phyloP scores from a whole-genome alignment of 1,139 yeast genomes.

The Chernovozyma sophiae-reginae region DNA sequence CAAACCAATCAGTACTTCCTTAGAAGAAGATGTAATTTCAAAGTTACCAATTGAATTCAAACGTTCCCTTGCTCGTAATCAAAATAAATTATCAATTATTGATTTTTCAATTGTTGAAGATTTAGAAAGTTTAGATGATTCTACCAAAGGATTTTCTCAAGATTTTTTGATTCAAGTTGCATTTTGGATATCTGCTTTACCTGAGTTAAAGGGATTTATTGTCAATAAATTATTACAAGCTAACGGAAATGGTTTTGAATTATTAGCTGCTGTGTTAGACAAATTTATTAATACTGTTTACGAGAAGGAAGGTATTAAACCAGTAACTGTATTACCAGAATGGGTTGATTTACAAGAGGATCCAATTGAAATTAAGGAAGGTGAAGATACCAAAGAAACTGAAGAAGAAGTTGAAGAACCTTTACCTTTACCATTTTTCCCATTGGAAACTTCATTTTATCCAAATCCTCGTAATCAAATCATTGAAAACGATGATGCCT shows the following conservation, averaged over 20 bases:
- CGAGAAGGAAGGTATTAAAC: conserved; percentile 44
- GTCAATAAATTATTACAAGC: conserved; percentile 80
- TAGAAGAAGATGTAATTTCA: conserved; percentile 45
- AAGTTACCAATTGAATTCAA: conserved; percentile 52
- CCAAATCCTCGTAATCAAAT: conserved; percentile 49
- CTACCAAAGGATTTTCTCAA: conserved; percentile 73
- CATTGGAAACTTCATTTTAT: conserved; percentile 55
- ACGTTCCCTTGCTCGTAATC: conserved; percentile 50
- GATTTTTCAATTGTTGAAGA: conserved; percentile 61
- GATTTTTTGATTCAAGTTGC: conserved; percentile 75
- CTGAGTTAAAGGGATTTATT: conserved; percentile 59
- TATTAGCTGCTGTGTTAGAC: conserved; percentile 77
- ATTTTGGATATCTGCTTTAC: conserved; percentile 71
- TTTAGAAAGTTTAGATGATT: conserved; percentile 41
- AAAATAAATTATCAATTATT: conserved; percentile 48
- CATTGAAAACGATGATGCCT: conserved; percentile 36
- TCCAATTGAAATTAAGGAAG: conserved; percentile 13
- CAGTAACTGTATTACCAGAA: conserved; percentile 39
- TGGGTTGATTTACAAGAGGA: conserved; percentile 34
- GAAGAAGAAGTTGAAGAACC: conserved; percentile 24
- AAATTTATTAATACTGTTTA: conserved; percentile 56
- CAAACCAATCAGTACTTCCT: conserved; percentile 35
- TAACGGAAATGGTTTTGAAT: conserved; percentile 77
- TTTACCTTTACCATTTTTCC: conserved; percentile 46
- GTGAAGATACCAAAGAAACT: too few relatives aligned